Evolutionary conservation across 106 monocot genomes (phyloP).

Genomic region (Apostasia shenzhenica): DNA sequence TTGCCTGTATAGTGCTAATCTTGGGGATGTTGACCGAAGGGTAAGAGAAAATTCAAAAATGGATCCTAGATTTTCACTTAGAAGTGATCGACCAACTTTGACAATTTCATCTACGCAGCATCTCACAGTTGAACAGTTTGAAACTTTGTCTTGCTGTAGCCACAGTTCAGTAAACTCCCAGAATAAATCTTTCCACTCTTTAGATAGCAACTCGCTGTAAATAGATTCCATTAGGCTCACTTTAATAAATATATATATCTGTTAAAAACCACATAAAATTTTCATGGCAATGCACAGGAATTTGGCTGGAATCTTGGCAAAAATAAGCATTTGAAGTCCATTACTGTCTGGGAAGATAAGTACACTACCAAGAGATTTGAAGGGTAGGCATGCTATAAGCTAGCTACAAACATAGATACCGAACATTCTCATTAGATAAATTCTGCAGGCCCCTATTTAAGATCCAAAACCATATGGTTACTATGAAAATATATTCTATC

Average conservation of each 20-base stretch:
- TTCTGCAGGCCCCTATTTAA: too few relatives aligned
- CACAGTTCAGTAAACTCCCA: slow-evolving; percentile 80
- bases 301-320: too few relatives aligned
- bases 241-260: background rate
- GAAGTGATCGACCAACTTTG: slow-evolving; percentile 39
- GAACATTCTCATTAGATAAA: too few relatives aligned
- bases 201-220: slow-evolving; percentile 75
- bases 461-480: too few relatives aligned
- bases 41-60: slow-evolving; percentile 77
- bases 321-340: too few relatives aligned
- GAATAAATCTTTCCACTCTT: slow-evolving; percentile 62
- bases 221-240: background rate
- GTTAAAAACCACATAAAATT: background rate
- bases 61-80: slow-evolving; percentile 57
- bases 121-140: slow-evolving; percentile 50
- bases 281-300: background rate
- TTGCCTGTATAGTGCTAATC: slow-evolving; percentile 72
- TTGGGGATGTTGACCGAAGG: slow-evolving; percentile 73
- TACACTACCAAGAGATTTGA: too few relatives aligned
- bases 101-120: slow-evolving; percentile 65
- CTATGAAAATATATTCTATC: too few relatives aligned
- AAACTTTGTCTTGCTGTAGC: slow-evolving; percentile 45
- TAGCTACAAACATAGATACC: too few relatives aligned
- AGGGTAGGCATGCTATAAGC: too few relatives aligned
- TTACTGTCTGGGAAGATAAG: too few relatives aligned